phyloP scores from a whole-genome alignment of 2,329 filamentous ascomycete genomes.

The Aspergillus thermomutatus region DNA sequence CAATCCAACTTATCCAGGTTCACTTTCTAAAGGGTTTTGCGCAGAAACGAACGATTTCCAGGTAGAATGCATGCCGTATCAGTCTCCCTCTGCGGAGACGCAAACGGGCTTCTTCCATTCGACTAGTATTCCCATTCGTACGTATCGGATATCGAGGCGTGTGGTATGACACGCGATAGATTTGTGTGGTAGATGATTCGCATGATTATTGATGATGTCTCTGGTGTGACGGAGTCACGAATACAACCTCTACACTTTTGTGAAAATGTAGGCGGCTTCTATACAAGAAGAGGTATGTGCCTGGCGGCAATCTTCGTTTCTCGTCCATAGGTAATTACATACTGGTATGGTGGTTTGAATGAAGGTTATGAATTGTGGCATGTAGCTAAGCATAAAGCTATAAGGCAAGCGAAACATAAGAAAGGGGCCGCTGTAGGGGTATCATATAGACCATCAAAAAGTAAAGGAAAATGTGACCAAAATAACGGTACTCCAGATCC shows the following conservation, averaged over 20 bases:
- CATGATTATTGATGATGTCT: background rate
- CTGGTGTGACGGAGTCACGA: background rate
- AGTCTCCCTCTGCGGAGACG: conserved; percentile 39
- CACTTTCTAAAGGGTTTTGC: background rate
- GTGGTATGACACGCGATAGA: background rate
- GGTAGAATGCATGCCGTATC: conserved; percentile 39
- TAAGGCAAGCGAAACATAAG: background rate
- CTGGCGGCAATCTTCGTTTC: background rate
- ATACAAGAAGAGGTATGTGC: background rate
- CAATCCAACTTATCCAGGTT: background rate
- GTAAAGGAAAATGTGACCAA: background rate
- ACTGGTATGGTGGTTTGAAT: background rate
- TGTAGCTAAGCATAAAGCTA: background rate
- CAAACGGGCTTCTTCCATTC: conserved; percentile 50
- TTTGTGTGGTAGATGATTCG: background rate
- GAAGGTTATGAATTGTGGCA: background rate
- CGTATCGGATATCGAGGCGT: conserved; percentile 30
- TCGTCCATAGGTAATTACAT: background rate
- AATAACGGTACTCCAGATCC: background rate
- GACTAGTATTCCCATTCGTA: conserved; percentile 36
- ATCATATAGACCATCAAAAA: background rate
- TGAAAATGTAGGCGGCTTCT: background rate
- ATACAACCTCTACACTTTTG: background rate
- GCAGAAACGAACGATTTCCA: conserved; percentile 34
- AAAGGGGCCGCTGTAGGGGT: background rate